A percentile compares a stretch with the other conserved stretches of the same genome.
Evolutionary conservation across 306 rosid species (phyloP).

Genomic region (Cicer yamashitae): DNA sequence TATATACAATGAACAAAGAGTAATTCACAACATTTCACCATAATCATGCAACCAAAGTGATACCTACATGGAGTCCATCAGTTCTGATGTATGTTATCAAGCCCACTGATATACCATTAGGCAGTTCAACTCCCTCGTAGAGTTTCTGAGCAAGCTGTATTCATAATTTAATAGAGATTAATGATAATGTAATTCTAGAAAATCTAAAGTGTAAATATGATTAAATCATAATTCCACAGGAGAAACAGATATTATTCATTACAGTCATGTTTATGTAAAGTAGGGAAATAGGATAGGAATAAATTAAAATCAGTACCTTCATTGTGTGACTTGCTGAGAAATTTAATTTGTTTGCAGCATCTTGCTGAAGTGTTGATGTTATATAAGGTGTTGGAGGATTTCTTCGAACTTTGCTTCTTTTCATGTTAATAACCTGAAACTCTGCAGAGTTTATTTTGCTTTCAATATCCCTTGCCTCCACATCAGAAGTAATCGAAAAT

Average conservation of each 20-base stretch:
- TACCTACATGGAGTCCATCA: conserved; percentile 92
- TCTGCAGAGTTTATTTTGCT: conserved; percentile 53
- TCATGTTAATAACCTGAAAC: conserved; percentile 64
- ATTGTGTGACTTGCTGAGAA: conserved; percentile 75
- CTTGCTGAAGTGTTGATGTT: conserved; percentile 99
- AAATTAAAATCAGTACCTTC: conserved; percentile 66
- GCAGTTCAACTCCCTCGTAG: conserved; percentile 89
- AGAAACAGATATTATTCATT: conserved; percentile 38
- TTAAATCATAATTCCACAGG: conserved; percentile 17
- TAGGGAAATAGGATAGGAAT: conserved; percentile 25
- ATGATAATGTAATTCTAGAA: conserved; percentile 25
- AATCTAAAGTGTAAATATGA: conserved; percentile 20
- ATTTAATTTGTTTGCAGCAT: conserved; percentile 85
- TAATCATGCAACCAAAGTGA: conserved; percentile 56
- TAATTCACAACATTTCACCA: conserved; percentile 35
- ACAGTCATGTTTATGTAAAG: conserved; percentile 18
- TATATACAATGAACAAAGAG: conserved; percentile 35
- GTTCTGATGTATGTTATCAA: conserved; percentile 89
- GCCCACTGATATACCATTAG: conserved; percentile 78
- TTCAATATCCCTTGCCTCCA: conserved; percentile 65
- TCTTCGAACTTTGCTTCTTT: conserved; percentile 63
- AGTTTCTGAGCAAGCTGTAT: conserved; percentile 97
- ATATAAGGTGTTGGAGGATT: conserved; percentile 93
- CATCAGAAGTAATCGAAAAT: conserved; percentile 70
- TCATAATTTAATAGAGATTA: conserved; percentile 40